Conservation (phyloP, 148 eudicot species). For the Rhododendron mucronatum region DNA sequence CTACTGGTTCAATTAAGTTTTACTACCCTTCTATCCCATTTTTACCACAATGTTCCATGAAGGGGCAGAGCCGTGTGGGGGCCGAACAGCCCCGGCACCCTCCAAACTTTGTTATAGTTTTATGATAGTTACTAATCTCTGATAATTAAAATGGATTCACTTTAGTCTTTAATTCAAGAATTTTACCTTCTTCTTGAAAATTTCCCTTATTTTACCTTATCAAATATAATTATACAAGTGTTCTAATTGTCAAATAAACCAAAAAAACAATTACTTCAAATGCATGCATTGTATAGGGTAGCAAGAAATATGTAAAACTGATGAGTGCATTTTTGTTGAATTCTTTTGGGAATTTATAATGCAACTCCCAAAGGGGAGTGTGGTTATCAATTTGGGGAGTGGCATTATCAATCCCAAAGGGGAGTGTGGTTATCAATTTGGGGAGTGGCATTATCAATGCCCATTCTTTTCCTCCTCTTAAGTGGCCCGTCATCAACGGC, state of each 20-base stretch:
- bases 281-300: neutral
- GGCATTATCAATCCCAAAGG: too few species aligned
- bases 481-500: neutral
- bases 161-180: neutral
- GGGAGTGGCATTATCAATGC: too few species aligned
- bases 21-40: neutral
- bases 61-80: neutral
- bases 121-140: neutral
- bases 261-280: neutral
- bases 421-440: too few species aligned
- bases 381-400: too few species aligned
- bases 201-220: neutral
- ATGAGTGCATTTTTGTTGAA: neutral
- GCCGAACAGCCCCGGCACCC: neutral
- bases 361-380: too few species aligned
- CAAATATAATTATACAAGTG: neutral
- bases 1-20: neutral
- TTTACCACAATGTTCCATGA: neutral
- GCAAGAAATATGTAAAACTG: neutral
- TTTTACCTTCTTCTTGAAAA: neutral
- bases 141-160: neutral
- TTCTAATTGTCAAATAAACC: neutral
- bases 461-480: neutral
- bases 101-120: neutral
- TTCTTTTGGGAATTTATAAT: neutral